Evolutionary conservation across 306 rosid genomes (phyloP), one percentile per base, ranked within the genome.

Genomic region (Potentilla sterilis): DNA sequence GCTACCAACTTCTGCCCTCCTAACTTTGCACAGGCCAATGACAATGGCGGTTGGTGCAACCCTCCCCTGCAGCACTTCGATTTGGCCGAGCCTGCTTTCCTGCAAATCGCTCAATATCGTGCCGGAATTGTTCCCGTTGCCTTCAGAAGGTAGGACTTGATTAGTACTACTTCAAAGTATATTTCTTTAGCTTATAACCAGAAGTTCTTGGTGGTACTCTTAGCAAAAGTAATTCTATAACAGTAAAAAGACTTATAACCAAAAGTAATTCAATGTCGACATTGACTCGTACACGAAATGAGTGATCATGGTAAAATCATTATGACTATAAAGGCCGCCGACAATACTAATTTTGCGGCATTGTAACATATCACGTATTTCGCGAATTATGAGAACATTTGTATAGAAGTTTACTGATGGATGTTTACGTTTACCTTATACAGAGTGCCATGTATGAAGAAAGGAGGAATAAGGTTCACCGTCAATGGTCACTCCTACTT

Each of bases 21-120:
- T 12, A 93, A 93, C 79, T 77, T 78, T 4, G 88, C 89, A 11
- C 65, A 84, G 80, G 35, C 98, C 8, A 93, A 91, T 79, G 84
- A 88, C 83, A 88, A 93, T 73, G 98, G 98, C 24, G 98, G 98
- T 67, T 93, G 98, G 98, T 93, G 98, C 84, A 93, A 93, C 64
- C 91, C 98, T 77, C 98, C 98, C 9, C 86, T 91, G 47, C 96
- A 89, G 16, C 98, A 93, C 85, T 91, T 93, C 64, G 98, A 93
- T 24, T 73, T 93, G 91, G 94, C 98, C 4, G 90, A 93, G 79
- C 98, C 98, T 19, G 98, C 96, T 51, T 93, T 88, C 86, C 79
- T 93, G 51, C 92, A 93, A 78, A 93, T 93, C 54, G 98, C 98
- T 12, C 88, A 93, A 40, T 93, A 87, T 76, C 91, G 89, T 3